phyloP scores from a whole-genome alignment of 2,329 filamentous ascomycete species.

The Beauveria varroae region DNA sequence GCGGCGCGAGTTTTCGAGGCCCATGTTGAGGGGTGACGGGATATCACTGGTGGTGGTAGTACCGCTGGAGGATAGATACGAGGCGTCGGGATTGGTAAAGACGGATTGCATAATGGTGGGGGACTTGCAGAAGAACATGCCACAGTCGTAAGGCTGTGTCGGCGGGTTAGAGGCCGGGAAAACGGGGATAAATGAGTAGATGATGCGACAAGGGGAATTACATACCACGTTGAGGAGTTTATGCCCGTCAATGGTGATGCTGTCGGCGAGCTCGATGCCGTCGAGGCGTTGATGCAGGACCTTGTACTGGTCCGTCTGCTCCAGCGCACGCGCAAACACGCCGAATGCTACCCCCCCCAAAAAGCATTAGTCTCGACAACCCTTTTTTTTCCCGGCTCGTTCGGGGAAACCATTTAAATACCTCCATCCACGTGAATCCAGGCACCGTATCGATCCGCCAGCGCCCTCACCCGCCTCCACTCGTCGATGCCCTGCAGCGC shows the following conservation, averaged over 20 bases:
- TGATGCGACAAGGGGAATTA: constrained; percentile 15
- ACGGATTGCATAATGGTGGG: constrained; percentile 49
- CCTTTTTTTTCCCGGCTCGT: too few relatives aligned
- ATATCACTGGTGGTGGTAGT: constrained; percentile 37
- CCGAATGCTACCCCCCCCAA: constrained; percentile 58
- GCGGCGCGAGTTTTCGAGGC: constrained; percentile 83
- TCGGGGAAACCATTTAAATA: constrained; percentile 18
- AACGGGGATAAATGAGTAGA: background rate
- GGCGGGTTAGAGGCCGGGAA: background rate
- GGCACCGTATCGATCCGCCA: constrained; percentile 66
- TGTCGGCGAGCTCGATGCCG: constrained; percentile 76
- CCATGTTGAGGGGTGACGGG: constrained; percentile 78
- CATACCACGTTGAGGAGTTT: constrained; percentile 83
- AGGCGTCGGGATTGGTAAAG: constrained; percentile 79
- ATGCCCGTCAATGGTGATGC: constrained; percentile 79
- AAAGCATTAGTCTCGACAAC: background rate
- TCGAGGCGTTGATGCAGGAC: constrained; percentile 41
- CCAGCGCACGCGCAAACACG: constrained; percentile 65
- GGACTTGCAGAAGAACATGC: constrained; percentile 75
- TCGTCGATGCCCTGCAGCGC: constrained; percentile 52
- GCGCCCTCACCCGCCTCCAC: constrained; percentile 52
- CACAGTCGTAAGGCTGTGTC: constrained; percentile 73
- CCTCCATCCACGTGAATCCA: constrained; percentile 88
- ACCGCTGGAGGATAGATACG: constrained; percentile 54
- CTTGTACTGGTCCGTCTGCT: constrained; percentile 47